Percentiles rank a stretch among this genome's conserved stretches.
Evolutionary conservation across 495 filamentous ascomycete genomes (phyloP).

Genomic region (Penicillium macrosclerotiorum): DNA sequence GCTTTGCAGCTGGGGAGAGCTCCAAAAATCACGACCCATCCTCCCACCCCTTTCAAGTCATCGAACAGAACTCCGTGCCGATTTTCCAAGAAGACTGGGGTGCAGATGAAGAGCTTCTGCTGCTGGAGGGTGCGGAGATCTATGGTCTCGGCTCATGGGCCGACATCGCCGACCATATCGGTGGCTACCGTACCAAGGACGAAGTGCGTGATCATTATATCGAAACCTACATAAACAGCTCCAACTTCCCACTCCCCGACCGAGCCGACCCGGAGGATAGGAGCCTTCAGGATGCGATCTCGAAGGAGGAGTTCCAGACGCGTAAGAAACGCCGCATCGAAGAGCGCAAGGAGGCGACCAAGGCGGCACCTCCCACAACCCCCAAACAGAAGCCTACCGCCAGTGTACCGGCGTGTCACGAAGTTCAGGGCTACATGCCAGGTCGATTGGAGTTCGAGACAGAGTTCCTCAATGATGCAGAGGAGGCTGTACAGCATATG

Average conservation of each 20-base stretch:
- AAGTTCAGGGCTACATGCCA: slow-evolving; percentile 98
- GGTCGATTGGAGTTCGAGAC: slow-evolving; percentile 97
- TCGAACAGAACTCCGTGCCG: slow-evolving; percentile 96
- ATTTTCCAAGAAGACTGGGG: slow-evolving; percentile 96
- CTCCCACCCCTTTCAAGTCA: slow-evolving; percentile 85
- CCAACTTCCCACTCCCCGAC: slow-evolving; percentile 80
- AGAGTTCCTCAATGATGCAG: slow-evolving; percentile 95
- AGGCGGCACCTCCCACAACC: slow-evolving; percentile 75
- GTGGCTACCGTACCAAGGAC: slow-evolving; percentile 88
- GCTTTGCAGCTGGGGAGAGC: slow-evolving; percentile 76
- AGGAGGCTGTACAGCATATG: slow-evolving; percentile 97
- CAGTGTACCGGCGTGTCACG: slow-evolving; percentile 90
- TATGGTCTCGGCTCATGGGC: slow-evolving; percentile 97
- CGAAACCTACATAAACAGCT: slow-evolving; percentile 78
- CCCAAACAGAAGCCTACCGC: slow-evolving; percentile 96
- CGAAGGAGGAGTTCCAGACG: slow-evolving; percentile 88
- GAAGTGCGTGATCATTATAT: slow-evolving; percentile 94
- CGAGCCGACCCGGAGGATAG: slow-evolving; percentile 78
- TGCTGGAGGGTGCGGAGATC: slow-evolving; percentile 95
- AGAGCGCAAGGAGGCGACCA: slow-evolving; percentile 81
- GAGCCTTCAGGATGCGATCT: slow-evolving; percentile 70
- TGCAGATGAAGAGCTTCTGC: slow-evolving; percentile 88
- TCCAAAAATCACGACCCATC: slow-evolving; percentile 80
- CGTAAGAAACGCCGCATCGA: slow-evolving; percentile 95
- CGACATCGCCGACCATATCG: slow-evolving; percentile 97